Evolutionary conservation across 2,329 filamentous ascomycete genomes (phyloP).

Genomic region (Pseudofabraea citricarpa): DNA sequence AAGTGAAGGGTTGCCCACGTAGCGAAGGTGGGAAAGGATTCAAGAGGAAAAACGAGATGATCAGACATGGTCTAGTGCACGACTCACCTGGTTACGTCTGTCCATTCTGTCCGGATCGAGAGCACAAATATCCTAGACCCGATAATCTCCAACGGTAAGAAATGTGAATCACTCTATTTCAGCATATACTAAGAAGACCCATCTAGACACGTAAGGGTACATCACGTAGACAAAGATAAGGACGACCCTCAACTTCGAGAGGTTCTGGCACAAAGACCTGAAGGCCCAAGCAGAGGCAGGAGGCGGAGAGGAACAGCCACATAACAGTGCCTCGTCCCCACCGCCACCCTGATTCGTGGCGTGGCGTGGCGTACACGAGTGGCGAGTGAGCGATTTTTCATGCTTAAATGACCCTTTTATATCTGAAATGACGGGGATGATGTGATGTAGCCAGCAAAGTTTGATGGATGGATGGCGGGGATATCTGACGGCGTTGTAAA

Average conservation of each 20-base stretch:
- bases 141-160: slow-evolving; percentile 90
- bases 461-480: no score
- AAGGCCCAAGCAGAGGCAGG: slow-evolving; percentile 72
- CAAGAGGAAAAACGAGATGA: slow-evolving; percentile 71
- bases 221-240: slow-evolving; percentile 85
- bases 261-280: slow-evolving; percentile 79
- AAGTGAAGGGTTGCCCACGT: slow-evolving; percentile 56
- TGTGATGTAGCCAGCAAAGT: no score
- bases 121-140: slow-evolving; percentile 90
- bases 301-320: slow-evolving; percentile 2
- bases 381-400: no score
- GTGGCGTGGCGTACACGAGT: no score
- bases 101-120: slow-evolving; percentile 89
- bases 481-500: no score
- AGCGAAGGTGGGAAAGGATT: slow-evolving; percentile 63
- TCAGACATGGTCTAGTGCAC: slow-evolving; percentile 79
- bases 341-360: no score
- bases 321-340: no score
- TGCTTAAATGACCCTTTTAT: no score
- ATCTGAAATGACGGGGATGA: no score
- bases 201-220: slow-evolving; percentile 80
- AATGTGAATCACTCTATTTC: slow-evolving; percentile 1
- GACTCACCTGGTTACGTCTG: slow-evolving; percentile 93
- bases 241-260: slow-evolving; percentile 78
- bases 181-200: neutral